phyloP scores from a whole-genome alignment of 495 filamentous ascomycete genomes.

The Daldinia vernicosa region DNA sequence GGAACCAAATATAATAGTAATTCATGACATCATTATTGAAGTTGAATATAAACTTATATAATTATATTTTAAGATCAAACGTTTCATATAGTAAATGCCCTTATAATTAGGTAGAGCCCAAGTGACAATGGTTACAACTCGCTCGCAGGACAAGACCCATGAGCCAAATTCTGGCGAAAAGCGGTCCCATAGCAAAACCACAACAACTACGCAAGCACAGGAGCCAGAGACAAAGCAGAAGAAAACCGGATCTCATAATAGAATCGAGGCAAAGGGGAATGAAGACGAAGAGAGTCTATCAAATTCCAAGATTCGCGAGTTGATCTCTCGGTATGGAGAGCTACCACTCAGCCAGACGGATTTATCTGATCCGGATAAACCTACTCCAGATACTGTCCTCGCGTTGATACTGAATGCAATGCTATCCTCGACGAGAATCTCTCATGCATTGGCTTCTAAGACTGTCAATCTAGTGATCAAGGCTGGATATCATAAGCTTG shows the following conservation, averaged over 20 bases:
- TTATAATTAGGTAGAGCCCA: not conserved
- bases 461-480: constrained; percentile 11
- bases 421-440: not conserved
- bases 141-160: constrained; percentile 9
- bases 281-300: not conserved
- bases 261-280: not conserved
- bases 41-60: not conserved
- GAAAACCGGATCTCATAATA: not conserved
- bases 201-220: not conserved
- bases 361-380: constrained; percentile 16
- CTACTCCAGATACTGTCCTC: constrained; percentile 13
- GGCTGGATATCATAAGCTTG: constrained; percentile 19
- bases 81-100: not conserved
- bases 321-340: constrained; percentile 22
- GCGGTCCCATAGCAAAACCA: constrained; percentile 12
- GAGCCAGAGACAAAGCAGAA: constrained; percentile 8
- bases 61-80: not conserved
- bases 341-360: constrained; percentile 18
- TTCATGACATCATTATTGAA: not conserved
- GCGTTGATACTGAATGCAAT: constrained; percentile 13
- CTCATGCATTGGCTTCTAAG: constrained; percentile 2
- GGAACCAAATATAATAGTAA: too few species aligned
- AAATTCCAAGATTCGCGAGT: constrained; percentile 3
- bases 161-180: constrained; percentile 9
- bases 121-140: constrained; percentile 14